Base-by-base conservation (phyloP, 2,329 filamentous ascomycete genomes). In the Iodosphaeria phyllophila region DNA sequence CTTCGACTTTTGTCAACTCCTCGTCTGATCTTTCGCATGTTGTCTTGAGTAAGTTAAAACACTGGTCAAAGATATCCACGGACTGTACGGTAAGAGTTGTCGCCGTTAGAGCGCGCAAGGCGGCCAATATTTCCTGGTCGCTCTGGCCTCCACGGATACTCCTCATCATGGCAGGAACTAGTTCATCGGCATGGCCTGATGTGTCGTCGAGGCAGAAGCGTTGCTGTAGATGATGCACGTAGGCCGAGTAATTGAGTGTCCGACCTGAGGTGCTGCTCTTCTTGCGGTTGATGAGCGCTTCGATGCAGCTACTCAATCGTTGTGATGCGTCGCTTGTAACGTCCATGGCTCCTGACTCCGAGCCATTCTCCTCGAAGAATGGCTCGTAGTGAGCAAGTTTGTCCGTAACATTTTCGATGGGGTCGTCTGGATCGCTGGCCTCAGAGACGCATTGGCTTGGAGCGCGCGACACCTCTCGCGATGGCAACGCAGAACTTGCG, bases 251-350 rank as follows among this genome's bases (percentile, higher is more conserved):
- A 16, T 61, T 63, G 20, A 66, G 57, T 38, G 82, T 74, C 26
- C 82, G 68, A 13, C 70, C 68, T 32, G 77, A 66, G 13, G 62
- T 65, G 35, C 72, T 82, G 47, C 74, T 80, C 35, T 74, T 70
- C 58, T 91, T 92, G 38, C 78, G 72, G 32, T 65, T 59, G 27
- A 74, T 58, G 15, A 92, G 64, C 35, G 77, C 70, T 23, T 74
- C 60, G 32, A 91, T 70, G 29, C 73, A 65, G 32, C 72, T 63
- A 15, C 60, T 55, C 17, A 84, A 51, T 28, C 67, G 61, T 10
- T 64, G 51, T 22, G 69, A 62, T 64, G 76, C 78, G 14, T 60
- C 59, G 24, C 58, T 46, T 11, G 57, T 46, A 14, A 60, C 54
- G 6, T 63, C 59, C 16, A 72, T 71, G 35, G 80, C 75, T 32